A percentile compares a stretch with the other conserved stretches of the same genome.
Evolutionary conservation across 31 red algal species (phyloP).

Genomic region (Odonthalia washingtoniensis): DNA sequence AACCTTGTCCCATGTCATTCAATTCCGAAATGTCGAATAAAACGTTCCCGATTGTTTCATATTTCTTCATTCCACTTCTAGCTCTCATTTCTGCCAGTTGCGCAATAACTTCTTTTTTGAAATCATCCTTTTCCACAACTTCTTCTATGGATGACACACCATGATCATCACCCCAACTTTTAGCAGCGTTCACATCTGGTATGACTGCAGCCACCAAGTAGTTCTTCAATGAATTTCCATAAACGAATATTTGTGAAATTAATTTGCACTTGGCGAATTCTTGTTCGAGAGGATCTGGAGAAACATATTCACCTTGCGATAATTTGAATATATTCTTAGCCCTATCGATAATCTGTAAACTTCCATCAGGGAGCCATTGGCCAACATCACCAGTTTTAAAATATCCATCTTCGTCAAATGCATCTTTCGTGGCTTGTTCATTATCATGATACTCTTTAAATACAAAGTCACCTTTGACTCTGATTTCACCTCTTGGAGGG

Average conservation of each 20-base stretch:
- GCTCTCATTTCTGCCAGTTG: slow-evolving; percentile 69
- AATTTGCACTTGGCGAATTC: slow-evolving; percentile 85
- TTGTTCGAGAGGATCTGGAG: slow-evolving; percentile 84
- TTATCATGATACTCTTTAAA: slow-evolving; percentile 83
- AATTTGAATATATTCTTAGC: slow-evolving; percentile 98
- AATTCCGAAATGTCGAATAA: slow-evolving; percentile 75
- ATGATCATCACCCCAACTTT: slow-evolving; percentile 65
- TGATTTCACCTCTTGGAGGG: slow-evolving; percentile 83
- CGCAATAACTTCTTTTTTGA: slow-evolving; percentile 78
- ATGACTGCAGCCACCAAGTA: slow-evolving; percentile 85
- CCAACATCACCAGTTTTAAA: slow-evolving; percentile 94
- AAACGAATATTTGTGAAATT: slow-evolving; percentile 89
- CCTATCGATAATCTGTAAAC: slow-evolving; percentile 90
- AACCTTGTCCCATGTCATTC: slow-evolving; percentile 88
- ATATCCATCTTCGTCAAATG: slow-evolving; percentile 89
- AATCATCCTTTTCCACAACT: slow-evolving; percentile 55
- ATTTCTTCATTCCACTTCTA: slow-evolving; percentile 78
- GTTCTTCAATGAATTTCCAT: slow-evolving; percentile 82
- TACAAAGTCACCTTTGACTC: slow-evolving; percentile 83
- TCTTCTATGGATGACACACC: slow-evolving; percentile 41
- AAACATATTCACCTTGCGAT: slow-evolving; percentile 94
- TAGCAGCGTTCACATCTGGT: slow-evolving; percentile 67
- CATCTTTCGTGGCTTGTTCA: slow-evolving; percentile 82
- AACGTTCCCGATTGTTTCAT: slow-evolving; percentile 78
- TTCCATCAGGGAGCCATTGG: slow-evolving; percentile 71